Evolutionary conservation across 768 basidiomycete genomes (phyloP), one percentile per base, ranked within the genome.

Genomic region (Xerocomellus dryophilus): DNA sequence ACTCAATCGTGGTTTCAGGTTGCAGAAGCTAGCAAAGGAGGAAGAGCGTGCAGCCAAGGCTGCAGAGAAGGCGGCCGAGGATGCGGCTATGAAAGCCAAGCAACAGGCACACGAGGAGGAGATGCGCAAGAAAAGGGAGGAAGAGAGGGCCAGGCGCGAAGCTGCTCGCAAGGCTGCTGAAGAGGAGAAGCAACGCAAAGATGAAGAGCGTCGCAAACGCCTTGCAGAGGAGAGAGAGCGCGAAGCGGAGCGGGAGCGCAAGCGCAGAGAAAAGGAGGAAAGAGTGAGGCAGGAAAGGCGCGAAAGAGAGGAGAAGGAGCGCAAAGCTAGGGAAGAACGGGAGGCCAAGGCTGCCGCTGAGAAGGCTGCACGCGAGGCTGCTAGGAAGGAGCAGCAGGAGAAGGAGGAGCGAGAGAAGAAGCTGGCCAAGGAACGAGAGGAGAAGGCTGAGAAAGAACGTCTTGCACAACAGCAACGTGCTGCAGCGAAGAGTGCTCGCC

Each of bases 21-120:
- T 82, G 70, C 94, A 97, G 75, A 97, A 96, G 72, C 77, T 82
- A 60, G 90, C 87, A 40, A 96, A 96, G 68, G 97, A 98, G 57
- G 91, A 93, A 67, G 94, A 95, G 71, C 83, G 84, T 55, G 90
- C 91, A 8, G 81, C 79, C 20, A 83, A 83, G 60, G 90, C 91
- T 20, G 91, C 90, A 5, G 92, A 91, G 71, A 85, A 85, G 66
- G 89, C 90, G 10, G 92, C 88, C 5, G 92, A 93, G 66, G 92
- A 94, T 56, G 88, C 86, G 10, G 86, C 87, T 2, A 50, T 74
- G 46, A 88, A 87, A 68, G 88, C 86, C 7, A 87, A 85, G 65
- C 90, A 88, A 53, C 81, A 77, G 21, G 87, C 85, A 5, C 76
- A 81, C 31, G 93, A 96, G 66, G 90, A 90, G 58, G 93, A 93